A percentile compares a stretch with the other conserved stretches of the same genome.
Conservation (phyloP, 2,329 filamentous ascomycete genomes). For the Fusarium piperis region DNA sequence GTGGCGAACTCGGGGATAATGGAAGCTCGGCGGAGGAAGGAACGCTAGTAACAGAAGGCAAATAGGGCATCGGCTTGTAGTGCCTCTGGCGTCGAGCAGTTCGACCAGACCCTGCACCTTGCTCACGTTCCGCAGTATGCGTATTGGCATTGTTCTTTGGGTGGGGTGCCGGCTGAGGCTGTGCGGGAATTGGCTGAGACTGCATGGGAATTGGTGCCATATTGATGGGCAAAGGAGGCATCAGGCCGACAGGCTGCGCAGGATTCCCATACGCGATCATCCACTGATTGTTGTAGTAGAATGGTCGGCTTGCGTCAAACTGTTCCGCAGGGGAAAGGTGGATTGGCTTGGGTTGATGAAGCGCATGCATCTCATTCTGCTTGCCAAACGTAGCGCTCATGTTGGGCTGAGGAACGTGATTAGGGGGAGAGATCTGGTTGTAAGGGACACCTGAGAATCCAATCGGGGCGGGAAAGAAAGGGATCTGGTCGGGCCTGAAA, state of each 20-base stretch:
- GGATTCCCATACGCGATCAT: slow-evolving; percentile 47
- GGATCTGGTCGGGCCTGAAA: slow-evolving; percentile 45
- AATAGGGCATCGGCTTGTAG: background rate
- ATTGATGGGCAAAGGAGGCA: slow-evolving; percentile 34
- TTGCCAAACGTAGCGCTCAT: slow-evolving; percentile 38
- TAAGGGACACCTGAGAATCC: slow-evolving; percentile 46
- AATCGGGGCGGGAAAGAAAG: slow-evolving; percentile 54
- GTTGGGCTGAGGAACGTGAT: background rate
- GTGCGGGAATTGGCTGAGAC: slow-evolving; percentile 8
- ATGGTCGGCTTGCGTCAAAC: slow-evolving; percentile 58
- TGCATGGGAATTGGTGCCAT: slow-evolving; percentile 17
- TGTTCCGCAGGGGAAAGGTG: slow-evolving; percentile 55
- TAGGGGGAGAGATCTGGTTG: slow-evolving; percentile 31
- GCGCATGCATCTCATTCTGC: slow-evolving; percentile 45
- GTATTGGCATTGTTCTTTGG: background rate
- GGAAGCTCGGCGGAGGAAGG: background rate
- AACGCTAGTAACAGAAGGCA: background rate
- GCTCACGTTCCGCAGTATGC: background rate
- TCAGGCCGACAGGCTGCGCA: slow-evolving; percentile 37
- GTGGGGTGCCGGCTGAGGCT: background rate
- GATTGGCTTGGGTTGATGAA: slow-evolving; percentile 46
- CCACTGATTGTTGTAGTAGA: slow-evolving; percentile 57
- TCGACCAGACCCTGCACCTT: background rate
- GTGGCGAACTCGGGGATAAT: background rate
- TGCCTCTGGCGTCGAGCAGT: slow-evolving; percentile 7